These are phyloP conservation scores for Dimocarpus longan DNA, from an alignment of 345 rosid genomes.

Conservation along the genomic window DNA sequence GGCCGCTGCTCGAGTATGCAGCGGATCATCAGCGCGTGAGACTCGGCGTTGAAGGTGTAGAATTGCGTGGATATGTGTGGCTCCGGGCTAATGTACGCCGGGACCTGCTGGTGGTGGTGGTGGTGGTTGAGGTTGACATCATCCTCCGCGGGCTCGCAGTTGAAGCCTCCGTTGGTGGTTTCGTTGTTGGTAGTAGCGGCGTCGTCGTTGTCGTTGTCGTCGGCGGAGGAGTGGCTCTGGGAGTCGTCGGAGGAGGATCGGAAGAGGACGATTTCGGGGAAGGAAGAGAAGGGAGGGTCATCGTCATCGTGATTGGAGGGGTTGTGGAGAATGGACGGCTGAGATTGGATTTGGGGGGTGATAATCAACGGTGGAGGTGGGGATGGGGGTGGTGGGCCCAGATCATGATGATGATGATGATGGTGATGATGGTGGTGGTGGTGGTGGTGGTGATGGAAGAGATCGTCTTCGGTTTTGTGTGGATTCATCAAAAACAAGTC, in stretches of 20 bases:
- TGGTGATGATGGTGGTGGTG: slow-evolving; percentile 41
- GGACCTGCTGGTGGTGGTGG: slow-evolving; percentile 14
- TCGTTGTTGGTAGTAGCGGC: slow-evolving; percentile 18
- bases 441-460: slow-evolving; percentile 41
- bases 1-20: slow-evolving; percentile 87
- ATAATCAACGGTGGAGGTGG: slow-evolving; percentile 39
- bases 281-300: slow-evolving; percentile 46
- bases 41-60: slow-evolving; percentile 93
- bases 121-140: too few species aligned
- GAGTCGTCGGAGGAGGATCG: slow-evolving; percentile 74
- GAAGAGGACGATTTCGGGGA: slow-evolving; percentile 78
- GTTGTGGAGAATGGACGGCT: slow-evolving; percentile 53
- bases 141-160: background rate
- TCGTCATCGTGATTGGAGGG: slow-evolving; percentile 43
- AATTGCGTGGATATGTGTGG: slow-evolving; percentile 90
- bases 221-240: slow-evolving; percentile 54
- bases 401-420: slow-evolving; percentile 48
- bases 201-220: slow-evolving; percentile 59
- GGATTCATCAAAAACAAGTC: slow-evolving; percentile 50
- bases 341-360: slow-evolving; percentile 43
- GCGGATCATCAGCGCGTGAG: slow-evolving; percentile 92
- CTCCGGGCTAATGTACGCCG: slow-evolving; percentile 65
- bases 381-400: slow-evolving; percentile 45
- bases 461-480: slow-evolving; percentile 63
- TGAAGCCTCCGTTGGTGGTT: background rate